phyloP scores from a whole-genome alignment of 2,329 filamentous ascomycete species.

The Paecilomyces fulvus region DNA sequence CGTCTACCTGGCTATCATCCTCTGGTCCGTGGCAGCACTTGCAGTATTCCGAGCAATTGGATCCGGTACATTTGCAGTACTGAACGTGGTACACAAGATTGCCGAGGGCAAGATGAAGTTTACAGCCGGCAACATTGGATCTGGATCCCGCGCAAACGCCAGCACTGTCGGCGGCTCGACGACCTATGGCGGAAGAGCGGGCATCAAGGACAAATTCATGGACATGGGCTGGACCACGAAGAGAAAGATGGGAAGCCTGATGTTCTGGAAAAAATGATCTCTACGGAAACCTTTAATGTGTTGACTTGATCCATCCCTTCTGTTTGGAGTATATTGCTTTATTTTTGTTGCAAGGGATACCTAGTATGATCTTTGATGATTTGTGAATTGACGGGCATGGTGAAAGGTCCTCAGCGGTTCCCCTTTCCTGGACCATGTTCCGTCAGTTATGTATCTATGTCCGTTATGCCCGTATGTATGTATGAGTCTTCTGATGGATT shows the following conservation, averaged over 20 bases:
- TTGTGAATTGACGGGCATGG: background rate
- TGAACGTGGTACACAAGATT: constrained; percentile 74
- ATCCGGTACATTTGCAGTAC: constrained; percentile 68
- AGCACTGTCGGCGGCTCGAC: constrained; percentile 8
- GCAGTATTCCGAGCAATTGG: constrained; percentile 85
- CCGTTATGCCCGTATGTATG: background rate
- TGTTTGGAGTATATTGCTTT: constrained; percentile 2
- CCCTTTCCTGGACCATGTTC: background rate
- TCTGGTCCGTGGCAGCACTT: constrained; percentile 81
- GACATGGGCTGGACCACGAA: constrained; percentile 28
- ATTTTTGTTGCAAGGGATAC: constrained; percentile 4
- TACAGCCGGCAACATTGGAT: constrained; percentile 26
- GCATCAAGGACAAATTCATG: constrained; percentile 25
- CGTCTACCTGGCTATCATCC: constrained; percentile 83
- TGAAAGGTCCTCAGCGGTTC: background rate
- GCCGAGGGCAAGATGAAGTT: constrained; percentile 75
- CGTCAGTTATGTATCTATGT: background rate
- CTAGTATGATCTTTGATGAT: background rate
- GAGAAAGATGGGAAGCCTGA: constrained; percentile 23
- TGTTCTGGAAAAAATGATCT: constrained; percentile 33
- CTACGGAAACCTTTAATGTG: constrained; percentile 5
- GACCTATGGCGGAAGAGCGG: constrained; percentile 23
- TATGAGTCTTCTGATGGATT: background rate
- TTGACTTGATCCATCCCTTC: background rate
- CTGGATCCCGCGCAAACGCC: constrained; percentile 4